Conservation (phyloP, 2,329 filamentous ascomycete genomes). For the Harringtonia lauricola region DNA sequence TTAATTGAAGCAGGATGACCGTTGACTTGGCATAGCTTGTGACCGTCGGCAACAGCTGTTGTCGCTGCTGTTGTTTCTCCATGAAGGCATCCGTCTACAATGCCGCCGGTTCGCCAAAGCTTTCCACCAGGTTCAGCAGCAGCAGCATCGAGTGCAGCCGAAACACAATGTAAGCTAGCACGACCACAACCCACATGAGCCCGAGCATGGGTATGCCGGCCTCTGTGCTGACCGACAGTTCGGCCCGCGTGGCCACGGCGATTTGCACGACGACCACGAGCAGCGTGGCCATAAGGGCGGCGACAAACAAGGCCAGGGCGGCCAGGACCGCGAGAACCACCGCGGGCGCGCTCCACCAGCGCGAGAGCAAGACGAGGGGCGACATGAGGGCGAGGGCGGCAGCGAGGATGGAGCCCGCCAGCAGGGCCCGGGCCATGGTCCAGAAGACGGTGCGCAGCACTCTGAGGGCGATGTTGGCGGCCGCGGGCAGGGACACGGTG, state of each 20-base stretch:
- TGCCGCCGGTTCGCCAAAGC: too few relatives aligned
- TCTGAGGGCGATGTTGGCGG: slow-evolving; percentile 61
- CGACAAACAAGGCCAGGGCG: slow-evolving; percentile 54
- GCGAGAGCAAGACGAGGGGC: slow-evolving; percentile 40
- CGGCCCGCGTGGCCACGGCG: slow-evolving; percentile 51
- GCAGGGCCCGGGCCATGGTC: slow-evolving; percentile 84
- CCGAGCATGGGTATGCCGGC: slow-evolving; percentile 67
- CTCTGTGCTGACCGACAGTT: slow-evolving; percentile 64
- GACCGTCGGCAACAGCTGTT: too few relatives aligned
- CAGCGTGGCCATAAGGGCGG: slow-evolving; percentile 65
- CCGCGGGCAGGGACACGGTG: slow-evolving; percentile 66
- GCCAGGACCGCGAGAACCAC: slow-evolving; percentile 57
- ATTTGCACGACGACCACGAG: slow-evolving; percentile 76
- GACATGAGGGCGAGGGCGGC: slow-evolving; percentile 62
- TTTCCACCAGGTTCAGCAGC: too few relatives aligned
- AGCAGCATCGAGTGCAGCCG: too few relatives aligned
- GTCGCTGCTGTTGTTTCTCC: too few relatives aligned
- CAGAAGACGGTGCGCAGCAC: slow-evolving; percentile 66
- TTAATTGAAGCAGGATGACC: too few relatives aligned
- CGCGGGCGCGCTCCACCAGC: slow-evolving; percentile 54
- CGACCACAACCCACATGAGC: slow-evolving; percentile 80
- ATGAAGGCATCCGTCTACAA: too few relatives aligned
- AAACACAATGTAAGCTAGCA: slow-evolving; percentile 57
- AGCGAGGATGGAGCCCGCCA: slow-evolving; percentile 58
- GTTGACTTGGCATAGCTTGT: too few relatives aligned